Percentiles rank a stretch among this genome's conserved stretches.
phyloP scores from a whole-genome alignment of 345 rosid genomes.

The Hypericum perforatum region DNA sequence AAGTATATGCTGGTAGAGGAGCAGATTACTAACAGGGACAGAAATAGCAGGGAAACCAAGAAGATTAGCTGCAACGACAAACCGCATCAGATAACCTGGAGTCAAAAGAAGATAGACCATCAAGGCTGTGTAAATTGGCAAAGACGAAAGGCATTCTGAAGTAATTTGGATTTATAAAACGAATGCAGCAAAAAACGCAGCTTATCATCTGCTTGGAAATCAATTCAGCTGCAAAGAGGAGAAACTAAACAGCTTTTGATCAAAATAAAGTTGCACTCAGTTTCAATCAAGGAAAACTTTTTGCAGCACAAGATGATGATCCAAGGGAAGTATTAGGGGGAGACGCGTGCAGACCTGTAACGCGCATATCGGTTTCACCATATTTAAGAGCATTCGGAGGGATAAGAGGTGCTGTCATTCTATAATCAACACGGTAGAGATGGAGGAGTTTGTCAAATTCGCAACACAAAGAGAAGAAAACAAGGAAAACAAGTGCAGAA shows the following conservation, averaged over 20 bases:
- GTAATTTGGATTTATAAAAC: too few relatives aligned
- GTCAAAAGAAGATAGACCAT: neutral
- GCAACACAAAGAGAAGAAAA: too few relatives aligned
- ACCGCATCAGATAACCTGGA: slow-evolving; percentile 69
- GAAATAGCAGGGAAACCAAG: slow-evolving; percentile 80
- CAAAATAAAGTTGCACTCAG: too few relatives aligned
- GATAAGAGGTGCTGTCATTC: slow-evolving; percentile 81
- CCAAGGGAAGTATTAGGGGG: neutral
- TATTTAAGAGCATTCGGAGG: slow-evolving; percentile 53
- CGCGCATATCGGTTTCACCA: slow-evolving; percentile 69
- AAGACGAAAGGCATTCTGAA: too few relatives aligned
- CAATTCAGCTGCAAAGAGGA: too few relatives aligned
- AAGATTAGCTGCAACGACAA: slow-evolving; percentile 52
- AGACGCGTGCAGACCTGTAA: slow-evolving; percentile 34
- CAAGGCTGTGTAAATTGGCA: neutral
- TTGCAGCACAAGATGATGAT: neutral
- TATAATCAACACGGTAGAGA: slow-evolving; percentile 15
- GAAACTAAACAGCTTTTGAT: too few relatives aligned
- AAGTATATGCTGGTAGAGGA: too few relatives aligned
- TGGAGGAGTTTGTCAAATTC: too few relatives aligned
- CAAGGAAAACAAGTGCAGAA: too few relatives aligned
- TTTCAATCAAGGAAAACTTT: too few relatives aligned
- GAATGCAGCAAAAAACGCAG: too few relatives aligned
- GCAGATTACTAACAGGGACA: slow-evolving; percentile 47
- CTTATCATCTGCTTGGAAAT: too few relatives aligned